Percentiles rank a stretch among this genome's conserved stretches.
phyloP scores from a whole-genome alignment of 192 early-diverging fungal species.

The Globomyces pollinis-pini region DNA sequence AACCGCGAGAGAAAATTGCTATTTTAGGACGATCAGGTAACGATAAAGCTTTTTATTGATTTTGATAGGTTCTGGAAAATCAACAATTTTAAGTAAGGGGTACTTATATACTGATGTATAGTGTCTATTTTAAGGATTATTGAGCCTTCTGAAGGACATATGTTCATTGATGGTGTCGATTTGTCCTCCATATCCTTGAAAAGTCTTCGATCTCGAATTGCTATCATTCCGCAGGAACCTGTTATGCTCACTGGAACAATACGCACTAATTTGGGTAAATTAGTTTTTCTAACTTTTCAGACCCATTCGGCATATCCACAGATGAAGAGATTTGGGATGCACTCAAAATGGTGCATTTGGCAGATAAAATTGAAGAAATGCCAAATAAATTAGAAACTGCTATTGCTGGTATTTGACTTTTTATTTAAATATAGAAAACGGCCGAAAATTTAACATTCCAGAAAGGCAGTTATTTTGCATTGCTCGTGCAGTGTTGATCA shows the following conservation, averaged over 20 bases:
- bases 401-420: slow-evolving; percentile 9
- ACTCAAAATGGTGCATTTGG: slow-evolving; percentile 47
- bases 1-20: slow-evolving; percentile 36
- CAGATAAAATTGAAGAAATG: slow-evolving; percentile 31
- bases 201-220: slow-evolving; percentile 55
- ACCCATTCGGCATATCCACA: slow-evolving; percentile 51
- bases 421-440: slow-evolving; percentile 21
- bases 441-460: slow-evolving; percentile 23
- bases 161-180: slow-evolving; percentile 64
- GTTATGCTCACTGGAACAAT: slow-evolving; percentile 62
- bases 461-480: slow-evolving; percentile 42
- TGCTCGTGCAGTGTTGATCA: slow-evolving; percentile 34
- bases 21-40: slow-evolving; percentile 35
- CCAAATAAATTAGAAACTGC: slow-evolving; percentile 15
- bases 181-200: slow-evolving; percentile 48
- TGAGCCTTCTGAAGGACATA: slow-evolving; percentile 25
- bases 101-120: slow-evolving; percentile 11
- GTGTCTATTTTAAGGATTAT: slow-evolving; percentile 33
- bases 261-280: slow-evolving; percentile 69
- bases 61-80: slow-evolving; percentile 20
- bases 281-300: too few species aligned
- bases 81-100: neutral
- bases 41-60: too few species aligned
- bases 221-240: slow-evolving; percentile 79
- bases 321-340: slow-evolving; percentile 59